Conservation (phyloP, 768 basidiomycete genomes). For the Phylloporus scabripes region DNA sequence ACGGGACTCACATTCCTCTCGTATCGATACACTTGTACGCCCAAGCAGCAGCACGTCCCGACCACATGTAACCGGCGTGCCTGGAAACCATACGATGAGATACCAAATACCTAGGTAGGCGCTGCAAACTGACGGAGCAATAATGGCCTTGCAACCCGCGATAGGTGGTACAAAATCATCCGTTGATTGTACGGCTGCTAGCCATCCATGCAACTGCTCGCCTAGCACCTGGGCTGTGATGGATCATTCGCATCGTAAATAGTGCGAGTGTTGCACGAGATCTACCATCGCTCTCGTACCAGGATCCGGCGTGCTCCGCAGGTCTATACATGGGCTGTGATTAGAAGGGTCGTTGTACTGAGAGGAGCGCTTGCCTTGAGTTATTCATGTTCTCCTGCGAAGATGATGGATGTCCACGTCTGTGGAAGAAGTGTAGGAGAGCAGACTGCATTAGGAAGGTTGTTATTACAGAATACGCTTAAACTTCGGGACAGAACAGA, state of each 20-base stretch:
- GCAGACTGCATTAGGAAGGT: constrained; percentile 25
- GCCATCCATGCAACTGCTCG: constrained; percentile 57
- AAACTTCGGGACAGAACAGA: not conserved
- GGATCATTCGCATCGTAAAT: constrained; percentile 11
- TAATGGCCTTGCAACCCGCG: constrained; percentile 74
- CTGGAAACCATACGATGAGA: constrained; percentile 37
- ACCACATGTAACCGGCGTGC: constrained; percentile 95
- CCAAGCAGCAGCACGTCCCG: constrained; percentile 92
- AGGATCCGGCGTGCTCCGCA: constrained; percentile 84
- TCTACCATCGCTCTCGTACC: constrained; percentile 76
- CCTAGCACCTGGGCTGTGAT: constrained; percentile 51
- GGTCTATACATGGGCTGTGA: constrained; percentile 30
- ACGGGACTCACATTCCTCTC: constrained; percentile 60
- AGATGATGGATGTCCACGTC: constrained; percentile 9
- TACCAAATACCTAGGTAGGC: not conserved
- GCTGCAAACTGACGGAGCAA: constrained; percentile 73
- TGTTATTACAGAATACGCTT: not conserved
- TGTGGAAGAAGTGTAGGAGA: constrained; percentile 14
- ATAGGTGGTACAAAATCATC: constrained; percentile 59
- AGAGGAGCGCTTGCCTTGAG: constrained; percentile 23
- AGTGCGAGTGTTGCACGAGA: constrained; percentile 12
- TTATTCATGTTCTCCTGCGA: constrained; percentile 17
- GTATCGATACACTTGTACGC: constrained; percentile 89
- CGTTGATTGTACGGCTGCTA: constrained; percentile 50
- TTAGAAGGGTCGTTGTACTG: not conserved